Base-by-base conservation (phyloP, 805 yeast genomes). In the Vanderwaltozyma yarrowii region DNA sequence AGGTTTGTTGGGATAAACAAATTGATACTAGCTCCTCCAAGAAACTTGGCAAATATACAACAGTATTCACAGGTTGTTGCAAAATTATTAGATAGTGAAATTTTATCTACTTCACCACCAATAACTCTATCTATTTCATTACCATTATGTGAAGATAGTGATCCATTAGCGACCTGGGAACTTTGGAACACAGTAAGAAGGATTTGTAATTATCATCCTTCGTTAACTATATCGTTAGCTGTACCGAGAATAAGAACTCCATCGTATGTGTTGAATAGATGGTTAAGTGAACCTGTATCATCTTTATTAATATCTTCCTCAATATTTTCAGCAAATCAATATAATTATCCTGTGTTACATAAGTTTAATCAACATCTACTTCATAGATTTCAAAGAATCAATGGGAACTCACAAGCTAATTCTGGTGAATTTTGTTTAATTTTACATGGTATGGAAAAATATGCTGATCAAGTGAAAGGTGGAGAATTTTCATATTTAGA, bases 191-290 rank as follows among this genome's bases (percentile, higher is more conserved):
- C 80, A 1, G 70, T 80, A 3, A 61, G 86, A 18, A 63, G 67
- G 5, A 60, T 71, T 27, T 74, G 80, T 47, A 68, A 69, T 39
- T 76, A 78, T 48, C 67, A 77, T 35, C 43, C 58, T 2, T 69
- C 74, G 17, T 58, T 80, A 36, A 76, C 84, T n/a, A 76, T 86
- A 38, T 83, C 85, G 4, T 63, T 82, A 26, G 92, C 80, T 27
- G 70, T 87, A 17, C 88, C 94, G 24, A 76, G 76, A 40, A 66
- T 66, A 27, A 65, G 65, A 36, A 69, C 73, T 1, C 79, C 80
- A 2, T 60, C 61, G 3, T 52, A 54, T 38, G 74, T 78, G 2
- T 49, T 74, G 3, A 66, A 71, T 18, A 60, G 86, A 39, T 80
- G 88, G 88, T 56, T 74, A 39, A 64, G 79, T 19, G 88, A 80